These are phyloP conservation scores for Neoboletus subvelutipes DNA, from an alignment of 768 basidiomycete genomes.

Conservation along the genomic window DNA sequence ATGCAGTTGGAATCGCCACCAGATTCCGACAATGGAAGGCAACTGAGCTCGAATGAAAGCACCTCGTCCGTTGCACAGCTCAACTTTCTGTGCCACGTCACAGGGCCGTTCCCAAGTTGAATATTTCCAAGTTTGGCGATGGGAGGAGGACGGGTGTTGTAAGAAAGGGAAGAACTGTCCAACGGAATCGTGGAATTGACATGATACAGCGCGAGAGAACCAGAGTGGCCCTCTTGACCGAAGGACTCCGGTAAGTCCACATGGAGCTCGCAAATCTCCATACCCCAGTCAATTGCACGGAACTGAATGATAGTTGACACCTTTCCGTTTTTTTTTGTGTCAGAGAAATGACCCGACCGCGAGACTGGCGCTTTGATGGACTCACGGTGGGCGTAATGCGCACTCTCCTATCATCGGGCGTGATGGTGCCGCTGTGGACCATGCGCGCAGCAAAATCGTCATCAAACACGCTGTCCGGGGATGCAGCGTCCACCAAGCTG, in stretches of 20 bases:
- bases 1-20: constrained; percentile 7
- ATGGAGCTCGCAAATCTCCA: constrained; percentile 15
- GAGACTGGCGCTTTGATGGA: not conserved
- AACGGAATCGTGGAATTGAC: constrained; percentile 10
- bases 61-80: constrained; percentile 11
- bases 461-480: constrained; percentile 6
- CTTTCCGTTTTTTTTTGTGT: not conserved
- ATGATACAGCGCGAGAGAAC: constrained; percentile 5
- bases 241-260: constrained; percentile 4
- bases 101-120: not conserved
- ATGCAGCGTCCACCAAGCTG: constrained; percentile 11
- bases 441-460: constrained; percentile 5
- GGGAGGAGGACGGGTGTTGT: constrained; percentile 7
- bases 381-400: constrained; percentile 6
- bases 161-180: constrained; percentile 8
- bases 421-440: constrained; percentile 11
- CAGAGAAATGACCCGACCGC: not conserved
- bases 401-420: constrained; percentile 9
- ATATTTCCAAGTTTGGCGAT: constrained; percentile 5
- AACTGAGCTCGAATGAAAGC: constrained; percentile 14
- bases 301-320: constrained; percentile 17
- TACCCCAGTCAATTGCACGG: constrained; percentile 17
- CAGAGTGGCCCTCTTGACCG: constrained; percentile 2
- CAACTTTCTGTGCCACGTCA: constrained; percentile 12
- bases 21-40: constrained; percentile 6